Evolutionary conservation across 108 stramenopile species (phyloP).

Genomic region (Stephanodiscus triporus): DNA sequence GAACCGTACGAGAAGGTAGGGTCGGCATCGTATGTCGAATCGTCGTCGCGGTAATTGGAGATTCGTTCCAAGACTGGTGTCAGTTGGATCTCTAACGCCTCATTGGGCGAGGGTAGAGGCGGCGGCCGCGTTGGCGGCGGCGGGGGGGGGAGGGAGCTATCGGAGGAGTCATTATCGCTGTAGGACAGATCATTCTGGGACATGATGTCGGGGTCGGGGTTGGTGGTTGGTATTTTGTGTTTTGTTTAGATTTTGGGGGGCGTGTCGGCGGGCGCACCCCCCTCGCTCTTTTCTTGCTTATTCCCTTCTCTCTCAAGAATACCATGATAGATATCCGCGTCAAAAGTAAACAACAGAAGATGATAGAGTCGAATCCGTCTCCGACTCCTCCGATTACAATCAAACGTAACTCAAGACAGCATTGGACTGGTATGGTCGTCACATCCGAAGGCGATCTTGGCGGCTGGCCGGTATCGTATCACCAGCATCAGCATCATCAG

Average conservation of each 20-base stretch:
- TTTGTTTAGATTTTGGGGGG: too few species aligned
- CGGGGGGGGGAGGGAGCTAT: slow-evolving; percentile 7
- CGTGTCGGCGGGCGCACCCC: too few species aligned
- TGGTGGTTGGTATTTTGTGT: too few species aligned
- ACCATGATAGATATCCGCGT: too few species aligned
- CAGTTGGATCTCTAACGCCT: slow-evolving; percentile 42
- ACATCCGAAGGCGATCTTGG: slow-evolving; percentile 18
- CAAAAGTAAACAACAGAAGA: too few species aligned
- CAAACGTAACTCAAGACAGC: slow-evolving; percentile 47
- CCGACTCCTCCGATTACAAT: slow-evolving; percentile 34
- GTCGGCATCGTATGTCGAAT: background rate
- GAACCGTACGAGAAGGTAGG: too few species aligned
- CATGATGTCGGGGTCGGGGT: too few species aligned
- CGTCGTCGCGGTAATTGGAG: background rate
- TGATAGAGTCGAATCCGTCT: slow-evolving; percentile 12
- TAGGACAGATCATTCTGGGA: background rate
- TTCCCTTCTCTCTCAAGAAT: too few species aligned
- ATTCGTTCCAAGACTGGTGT: slow-evolving; percentile 24
- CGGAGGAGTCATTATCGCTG: background rate
- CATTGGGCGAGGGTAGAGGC: slow-evolving; percentile 18
- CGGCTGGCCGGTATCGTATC: slow-evolving; percentile 36
- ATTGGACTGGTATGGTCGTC: slow-evolving; percentile 25
- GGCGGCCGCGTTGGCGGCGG: slow-evolving; percentile 1
- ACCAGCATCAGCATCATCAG: too few species aligned
- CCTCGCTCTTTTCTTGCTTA: too few species aligned